Evolutionary conservation across 129 eudicot genomes (phyloP).

Genomic region (Arctium minus): DNA sequence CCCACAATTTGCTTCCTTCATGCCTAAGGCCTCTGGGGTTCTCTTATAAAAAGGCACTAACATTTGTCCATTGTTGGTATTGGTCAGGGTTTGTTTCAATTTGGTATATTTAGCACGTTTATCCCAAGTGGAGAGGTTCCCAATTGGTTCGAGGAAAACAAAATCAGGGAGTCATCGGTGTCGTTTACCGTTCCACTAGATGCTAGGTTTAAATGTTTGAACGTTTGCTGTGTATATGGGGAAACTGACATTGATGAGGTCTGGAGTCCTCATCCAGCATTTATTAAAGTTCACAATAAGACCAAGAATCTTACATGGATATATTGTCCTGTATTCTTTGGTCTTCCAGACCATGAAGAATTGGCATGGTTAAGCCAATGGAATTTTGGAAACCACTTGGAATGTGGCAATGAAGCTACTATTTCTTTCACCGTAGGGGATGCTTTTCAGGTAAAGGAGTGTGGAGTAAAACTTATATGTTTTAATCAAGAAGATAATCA

Average conservation of each 20-base stretch:
- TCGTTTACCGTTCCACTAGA: conserved; percentile 3
- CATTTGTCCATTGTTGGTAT: neutral
- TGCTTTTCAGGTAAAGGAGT: conserved; percentile 12
- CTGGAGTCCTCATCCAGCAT: neutral
- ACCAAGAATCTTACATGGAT: conserved; percentile 20
- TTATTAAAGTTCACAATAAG: conserved; percentile 1
- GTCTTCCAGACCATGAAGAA: conserved; percentile 14
- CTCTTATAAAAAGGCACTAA: neutral
- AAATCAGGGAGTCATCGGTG: neutral
- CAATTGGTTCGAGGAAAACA: neutral
- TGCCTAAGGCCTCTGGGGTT: neutral
- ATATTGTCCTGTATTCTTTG: conserved; percentile 9
- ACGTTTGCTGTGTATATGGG: conserved; percentile 4
- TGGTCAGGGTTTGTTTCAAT: conserved; percentile 20
- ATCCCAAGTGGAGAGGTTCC: conserved; percentile 12
- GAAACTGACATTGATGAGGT: neutral
- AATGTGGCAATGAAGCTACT: conserved; percentile 12
- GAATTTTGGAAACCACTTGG: conserved; percentile 9
- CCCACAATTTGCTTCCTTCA: neutral
- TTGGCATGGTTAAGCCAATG: conserved; percentile 20
- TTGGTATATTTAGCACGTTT: conserved; percentile 18
- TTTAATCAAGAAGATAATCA: neutral
- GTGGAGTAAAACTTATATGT: conserved; percentile 2
- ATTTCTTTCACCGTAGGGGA: conserved; percentile 1
- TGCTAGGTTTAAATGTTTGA: conserved; percentile 4